Conservation (phyloP, 2,329 filamentous ascomycete genomes). For the Chalara sp. region DNA sequence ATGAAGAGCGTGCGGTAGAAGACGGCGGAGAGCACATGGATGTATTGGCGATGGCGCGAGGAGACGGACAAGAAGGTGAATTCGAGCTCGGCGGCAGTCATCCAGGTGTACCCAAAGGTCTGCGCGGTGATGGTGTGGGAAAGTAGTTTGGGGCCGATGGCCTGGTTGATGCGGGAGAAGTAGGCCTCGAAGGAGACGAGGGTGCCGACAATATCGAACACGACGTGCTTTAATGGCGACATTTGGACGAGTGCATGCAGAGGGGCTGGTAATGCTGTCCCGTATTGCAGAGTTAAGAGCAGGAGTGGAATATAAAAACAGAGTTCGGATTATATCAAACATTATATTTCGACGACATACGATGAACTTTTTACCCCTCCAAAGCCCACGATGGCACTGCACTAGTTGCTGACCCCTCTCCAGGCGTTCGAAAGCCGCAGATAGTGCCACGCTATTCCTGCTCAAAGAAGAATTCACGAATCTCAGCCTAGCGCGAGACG, state of each 20-base stretch:
- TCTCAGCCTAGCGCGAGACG: not conserved
- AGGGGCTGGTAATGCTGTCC: not conserved
- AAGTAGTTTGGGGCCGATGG: constrained; percentile 35
- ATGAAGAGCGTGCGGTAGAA: constrained; percentile 43
- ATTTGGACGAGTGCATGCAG: not conserved
- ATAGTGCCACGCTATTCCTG: not conserved
- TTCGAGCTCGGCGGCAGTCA: constrained; percentile 40
- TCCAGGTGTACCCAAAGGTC: constrained; percentile 40
- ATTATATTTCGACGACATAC: not conserved
- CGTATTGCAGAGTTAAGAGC: not conserved
- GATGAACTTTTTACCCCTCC: not conserved
- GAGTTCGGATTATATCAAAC: not conserved
- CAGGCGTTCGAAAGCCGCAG: not conserved
- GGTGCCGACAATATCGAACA: constrained; percentile 48
- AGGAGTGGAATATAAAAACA: not conserved
- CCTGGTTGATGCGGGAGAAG: constrained; percentile 33
- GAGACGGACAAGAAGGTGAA: constrained; percentile 42
- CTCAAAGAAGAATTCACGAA: not conserved
- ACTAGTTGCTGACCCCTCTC: not conserved
- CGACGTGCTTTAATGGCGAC: constrained; percentile 33
- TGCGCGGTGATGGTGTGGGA: constrained; percentile 33
- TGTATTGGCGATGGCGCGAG: constrained; percentile 36
- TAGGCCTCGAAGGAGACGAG: constrained; percentile 39
- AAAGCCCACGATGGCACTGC: not conserved
- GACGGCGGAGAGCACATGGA: constrained; percentile 34